Base-by-base conservation (phyloP, 2,329 filamentous ascomycete species). In the Calycina marina region DNA sequence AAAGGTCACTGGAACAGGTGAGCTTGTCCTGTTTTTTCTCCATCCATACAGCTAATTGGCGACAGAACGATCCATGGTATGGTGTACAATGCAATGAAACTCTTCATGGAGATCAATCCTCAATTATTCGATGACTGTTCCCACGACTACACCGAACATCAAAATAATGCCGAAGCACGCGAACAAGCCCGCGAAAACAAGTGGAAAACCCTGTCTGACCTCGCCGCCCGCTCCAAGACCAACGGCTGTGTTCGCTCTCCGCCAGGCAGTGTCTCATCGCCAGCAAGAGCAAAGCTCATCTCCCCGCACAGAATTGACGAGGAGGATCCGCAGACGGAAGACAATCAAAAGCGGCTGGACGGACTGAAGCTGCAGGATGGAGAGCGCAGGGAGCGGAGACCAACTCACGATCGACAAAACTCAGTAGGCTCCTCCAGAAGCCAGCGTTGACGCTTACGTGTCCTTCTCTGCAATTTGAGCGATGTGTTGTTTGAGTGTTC, bases 71-170 rank as follows among this genome's bases (percentile, higher is more conserved):
- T 98, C 45, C 90, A 98, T 53, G 90, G 90, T 54, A 96, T 98
- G 88, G 90, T 98, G 8, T 96, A 96, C 57, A 98, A 96, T 51
- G 90, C 90, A 36, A 96, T 98, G 90, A 98, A 98, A 57, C 71
- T 98, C 22, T 98, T 98, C 58, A 98, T 98, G 90, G 90, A 98
- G 56, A 94, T 98, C 51, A 96, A 96, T 56, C 90, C 90, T 6
- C 86, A 94, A 56, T 71, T 98, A 14, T 98, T 98, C 49, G 90
- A 98, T 48, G 90, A 98, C 53, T 98, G 90, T 60, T 94, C 90
- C 20, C 88, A 94, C 52, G 86, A 96, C 43, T 98, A 98, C 58
- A 92, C 86, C 4, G 88, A 96, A 56, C 79, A 90, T 49, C 88
- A 96, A 58, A 93, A 93, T 58, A 90, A 73, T 41, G 84, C 86